Base-by-base conservation (phyloP, 129 eudicot genomes). In the Centaurea solstitialis region DNA sequence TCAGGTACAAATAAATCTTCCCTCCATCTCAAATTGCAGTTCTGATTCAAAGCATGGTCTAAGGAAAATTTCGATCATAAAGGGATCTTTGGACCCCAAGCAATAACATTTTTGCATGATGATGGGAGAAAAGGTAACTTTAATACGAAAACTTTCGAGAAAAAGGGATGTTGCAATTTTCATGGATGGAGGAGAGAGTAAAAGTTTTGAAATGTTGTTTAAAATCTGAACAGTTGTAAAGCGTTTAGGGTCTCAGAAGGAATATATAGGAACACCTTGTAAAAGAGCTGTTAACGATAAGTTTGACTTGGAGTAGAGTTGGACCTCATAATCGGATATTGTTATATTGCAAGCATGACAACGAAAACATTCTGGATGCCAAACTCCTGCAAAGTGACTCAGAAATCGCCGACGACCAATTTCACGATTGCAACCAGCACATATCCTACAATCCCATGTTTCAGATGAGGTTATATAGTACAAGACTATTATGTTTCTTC, bases 351-450 rank as follows among this genome's bases (percentile, higher is more conserved):
- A 96, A 71, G 85, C 92, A 66, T 91, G 93, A 82, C 99, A 96
- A 38, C 95, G 86, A 30, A 96, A 96, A 81, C 99, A 96, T 81
- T 93, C 97, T 28, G 99, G 99, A 86, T 96, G 99, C 99, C 99
- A 96, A 87, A 88, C 79, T 47, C 90, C 92, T 28, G 93, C 99
- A 95, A 96, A 88, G 90, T 98, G 91, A 86, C 92, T 93, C 86
- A 96, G 85, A 78, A 83, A 93, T 68, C 99, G 85, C 72, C 97
- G 98, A 62, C 89, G 97, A 53, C 99, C 99, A 69, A 96, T 91
- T 79, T 85, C 92, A 20, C 82, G 81, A 61, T 88, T 87, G 92
- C 99, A 96, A 77, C 99, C 99, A 75, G 92, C 89, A 82, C 99
- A 96, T 45, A 88, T 87, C 91, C 99, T 96, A 81, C 82, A 82